These are phyloP conservation scores for Penicillium herquei DNA, from an alignment of 495 filamentous ascomycete species.

Conservation along the genomic window DNA sequence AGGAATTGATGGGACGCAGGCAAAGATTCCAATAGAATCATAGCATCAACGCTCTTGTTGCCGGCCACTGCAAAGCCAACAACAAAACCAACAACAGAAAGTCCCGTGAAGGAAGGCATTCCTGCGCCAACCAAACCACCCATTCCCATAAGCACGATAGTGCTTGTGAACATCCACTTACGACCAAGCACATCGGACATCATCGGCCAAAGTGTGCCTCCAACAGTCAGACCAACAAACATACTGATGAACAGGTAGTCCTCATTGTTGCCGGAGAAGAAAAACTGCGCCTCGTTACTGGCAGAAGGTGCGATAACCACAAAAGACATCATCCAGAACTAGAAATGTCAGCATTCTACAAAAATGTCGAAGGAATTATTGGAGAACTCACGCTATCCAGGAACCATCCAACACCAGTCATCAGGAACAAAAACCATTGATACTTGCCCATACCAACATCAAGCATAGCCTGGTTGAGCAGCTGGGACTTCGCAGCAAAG, in stretches of 20 bases:
- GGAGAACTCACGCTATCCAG: slow-evolving; percentile 40
- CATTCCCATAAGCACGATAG: slow-evolving; percentile 24
- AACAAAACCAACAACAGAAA: slow-evolving; percentile 22
- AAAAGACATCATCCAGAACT: slow-evolving; percentile 21
- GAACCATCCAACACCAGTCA: slow-evolving; percentile 71
- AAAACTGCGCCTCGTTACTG: slow-evolving; percentile 10
- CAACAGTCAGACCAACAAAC: slow-evolving; percentile 23
- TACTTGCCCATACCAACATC: slow-evolving; percentile 81
- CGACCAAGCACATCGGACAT: slow-evolving; percentile 27
- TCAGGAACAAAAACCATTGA: slow-evolving; percentile 70
- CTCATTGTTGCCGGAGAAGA: slow-evolving; percentile 12
- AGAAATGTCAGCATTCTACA: not conserved
- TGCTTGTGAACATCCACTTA: slow-evolving; percentile 23
- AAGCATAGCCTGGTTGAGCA: slow-evolving; percentile 51
- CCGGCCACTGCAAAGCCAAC: slow-evolving; percentile 25
- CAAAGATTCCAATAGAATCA: slow-evolving; percentile 19
- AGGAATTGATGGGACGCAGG: slow-evolving; percentile 26
- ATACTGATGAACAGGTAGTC: slow-evolving; percentile 15
- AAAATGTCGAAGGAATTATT: not conserved
- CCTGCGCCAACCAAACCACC: slow-evolving; percentile 28
- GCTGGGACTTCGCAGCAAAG: slow-evolving; percentile 42
- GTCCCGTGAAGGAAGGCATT: slow-evolving; percentile 20
- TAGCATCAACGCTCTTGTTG: slow-evolving; percentile 21
- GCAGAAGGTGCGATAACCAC: slow-evolving; percentile 1
- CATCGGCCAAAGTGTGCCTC: slow-evolving; percentile 23